Base-by-base conservation (phyloP, 2,329 filamentous ascomycete species). In the Zymoseptoria pseudotritici region DNA sequence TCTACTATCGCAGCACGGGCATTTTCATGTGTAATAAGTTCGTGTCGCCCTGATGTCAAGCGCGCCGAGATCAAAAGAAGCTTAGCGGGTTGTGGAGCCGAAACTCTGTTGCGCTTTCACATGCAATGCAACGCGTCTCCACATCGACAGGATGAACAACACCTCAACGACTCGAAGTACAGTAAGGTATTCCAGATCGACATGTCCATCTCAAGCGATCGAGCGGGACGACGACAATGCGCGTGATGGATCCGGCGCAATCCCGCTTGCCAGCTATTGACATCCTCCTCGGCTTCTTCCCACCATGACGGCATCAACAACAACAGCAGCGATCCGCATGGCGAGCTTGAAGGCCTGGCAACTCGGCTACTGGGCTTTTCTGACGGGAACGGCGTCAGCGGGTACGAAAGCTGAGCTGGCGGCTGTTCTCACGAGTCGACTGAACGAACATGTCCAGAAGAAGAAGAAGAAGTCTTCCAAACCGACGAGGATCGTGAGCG, bases 401-500 rank as follows among this genome's bases (percentile, higher is more conserved):
- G 87, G 87, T 4, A 83, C 80, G 3, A 90, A 90, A 69, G 63
- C 77, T 0, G 73, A 77, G 11, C 77, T 90, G 3, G 68, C 78
- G 10, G 66, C 75, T 2, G 51, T 50, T 1, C 58, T 72, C 19
- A 50, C 26, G 3, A 42, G 53, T 1, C 50, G 50, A 13, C 46
- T 66, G 11, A 29, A 51, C 29, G 50, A 53, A 36, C 36, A 22
- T 17, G 24, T 21, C 2, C 46, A 50, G 22, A 29, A 31, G 36
- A n/a, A 46, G 50, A 57, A 54, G 59, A n/a, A 46, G 50, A 57
- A 54, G 59, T 60, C 77, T 66, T 19, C 49, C 7, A 53, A 29
- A 2, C 52, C 10, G 21, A 31, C 11, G 17, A 80, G 86, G 51
- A 79, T 94, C 22, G 73, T 94, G 36, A 92, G 89, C 70, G 87